Conservation (phyloP, 768 basidiomycete genomes). For the Russula dissimulans region DNA sequence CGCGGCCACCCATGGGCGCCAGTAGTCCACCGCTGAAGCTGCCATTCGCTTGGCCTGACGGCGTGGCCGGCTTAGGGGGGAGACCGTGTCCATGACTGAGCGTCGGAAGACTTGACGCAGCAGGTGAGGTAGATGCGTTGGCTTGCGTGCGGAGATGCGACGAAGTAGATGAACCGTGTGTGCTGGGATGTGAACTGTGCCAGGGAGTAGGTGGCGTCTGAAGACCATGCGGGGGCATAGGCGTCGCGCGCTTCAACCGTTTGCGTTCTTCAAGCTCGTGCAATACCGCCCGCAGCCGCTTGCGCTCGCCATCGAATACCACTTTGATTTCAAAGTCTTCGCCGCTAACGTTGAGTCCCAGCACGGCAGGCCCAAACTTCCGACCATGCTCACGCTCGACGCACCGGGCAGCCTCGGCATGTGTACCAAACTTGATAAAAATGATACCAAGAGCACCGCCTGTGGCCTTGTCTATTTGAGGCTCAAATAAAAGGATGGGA, state of each 20-base stretch:
- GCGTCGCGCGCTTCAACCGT: constrained; percentile 31
- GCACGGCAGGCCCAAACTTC: constrained; percentile 39
- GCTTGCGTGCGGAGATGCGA: constrained; percentile 15
- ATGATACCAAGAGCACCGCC: constrained; percentile 80
- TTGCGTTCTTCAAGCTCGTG: constrained; percentile 48
- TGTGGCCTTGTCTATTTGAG: constrained; percentile 70
- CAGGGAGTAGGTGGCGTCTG: constrained; percentile 6
- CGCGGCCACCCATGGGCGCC: constrained; percentile 16
- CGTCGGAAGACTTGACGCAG: neutral
- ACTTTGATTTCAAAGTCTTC: constrained; percentile 61
- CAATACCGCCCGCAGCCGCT: constrained; percentile 52
- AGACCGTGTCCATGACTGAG: constrained; percentile 6
- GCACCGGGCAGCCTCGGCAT: constrained; percentile 62
- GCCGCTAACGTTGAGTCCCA: constrained; percentile 23
- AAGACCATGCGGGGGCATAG: constrained; percentile 11
- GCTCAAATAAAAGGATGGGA: constrained; percentile 53
- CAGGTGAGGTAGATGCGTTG: constrained; percentile 10
- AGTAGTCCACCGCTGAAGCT: constrained; percentile 5
- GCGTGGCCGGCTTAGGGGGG: constrained; percentile 17
- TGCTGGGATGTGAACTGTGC: constrained; percentile 26
- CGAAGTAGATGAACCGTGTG: constrained; percentile 13
- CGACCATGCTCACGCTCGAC: constrained; percentile 59
- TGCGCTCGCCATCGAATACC: constrained; percentile 71
- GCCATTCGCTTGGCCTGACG: constrained; percentile 9
- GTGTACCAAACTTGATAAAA: constrained; percentile 53